phyloP scores from a whole-genome alignment of 768 basidiomycete species.

The Mrakia frigida region DNA sequence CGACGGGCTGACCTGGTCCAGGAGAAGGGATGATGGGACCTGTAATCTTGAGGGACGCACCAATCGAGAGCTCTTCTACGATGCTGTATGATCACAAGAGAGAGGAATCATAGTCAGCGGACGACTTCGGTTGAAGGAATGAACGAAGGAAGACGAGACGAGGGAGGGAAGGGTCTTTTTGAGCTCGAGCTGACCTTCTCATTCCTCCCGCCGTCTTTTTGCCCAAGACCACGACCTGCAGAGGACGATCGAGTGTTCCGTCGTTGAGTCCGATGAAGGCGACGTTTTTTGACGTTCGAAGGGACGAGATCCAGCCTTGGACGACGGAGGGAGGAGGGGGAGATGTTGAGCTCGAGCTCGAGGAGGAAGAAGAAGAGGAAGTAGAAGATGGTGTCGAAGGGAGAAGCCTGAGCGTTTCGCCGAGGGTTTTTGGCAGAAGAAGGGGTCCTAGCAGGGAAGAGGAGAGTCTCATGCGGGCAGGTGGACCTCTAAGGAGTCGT shows the following conservation, averaged over 20 bases:
- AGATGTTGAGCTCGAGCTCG: constrained; percentile 3
- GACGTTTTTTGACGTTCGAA: constrained; percentile 81
- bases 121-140: neutral
- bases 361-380: neutral
- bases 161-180: neutral
- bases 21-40: constrained; percentile 52
- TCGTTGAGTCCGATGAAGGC: constrained; percentile 72
- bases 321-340: constrained; percentile 45
- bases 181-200: constrained; percentile 12
- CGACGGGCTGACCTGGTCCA: constrained; percentile 53
- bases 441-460: neutral
- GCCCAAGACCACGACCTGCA: constrained; percentile 71
- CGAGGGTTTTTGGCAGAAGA: neutral
- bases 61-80: constrained; percentile 48
- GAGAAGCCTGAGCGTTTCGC: neutral
- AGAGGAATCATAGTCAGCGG: neutral
- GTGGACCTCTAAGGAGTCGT: too few species aligned
- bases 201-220: constrained; percentile 35
- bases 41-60: constrained; percentile 53
- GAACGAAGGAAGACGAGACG: neutral
- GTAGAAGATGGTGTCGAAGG: neutral
- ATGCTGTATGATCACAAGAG: constrained; percentile 39
- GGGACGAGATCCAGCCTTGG: constrained; percentile 79
- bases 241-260: constrained; percentile 62
- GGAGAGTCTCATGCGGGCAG: neutral